phyloP scores from a whole-genome alignment of 179 eudicot genomes.

The Carnegiea gigantea region DNA sequence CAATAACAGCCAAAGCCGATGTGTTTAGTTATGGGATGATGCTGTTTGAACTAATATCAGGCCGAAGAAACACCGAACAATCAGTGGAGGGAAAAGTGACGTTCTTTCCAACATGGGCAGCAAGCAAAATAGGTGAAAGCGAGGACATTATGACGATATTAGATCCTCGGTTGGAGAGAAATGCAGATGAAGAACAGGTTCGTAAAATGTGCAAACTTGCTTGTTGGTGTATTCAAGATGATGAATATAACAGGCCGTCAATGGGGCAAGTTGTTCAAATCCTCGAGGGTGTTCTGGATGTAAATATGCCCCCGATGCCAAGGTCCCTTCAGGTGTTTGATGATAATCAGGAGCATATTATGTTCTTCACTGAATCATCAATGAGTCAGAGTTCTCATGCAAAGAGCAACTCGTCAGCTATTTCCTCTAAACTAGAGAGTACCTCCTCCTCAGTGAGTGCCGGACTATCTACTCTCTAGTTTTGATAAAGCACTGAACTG shows the following conservation, averaged over 20 bases:
- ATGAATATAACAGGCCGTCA: slow-evolving; percentile 46
- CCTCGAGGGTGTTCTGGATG: slow-evolving; percentile 59
- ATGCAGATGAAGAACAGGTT: slow-evolving; percentile 43
- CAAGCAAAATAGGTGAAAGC: slow-evolving; percentile 33
- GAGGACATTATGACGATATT: slow-evolving; percentile 39
- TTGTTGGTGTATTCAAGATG: slow-evolving; percentile 71
- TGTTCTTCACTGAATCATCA: slow-evolving; percentile 42
- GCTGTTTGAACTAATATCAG: slow-evolving; percentile 59
- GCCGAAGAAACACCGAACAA: slow-evolving; percentile 44
- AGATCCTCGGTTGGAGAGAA: slow-evolving; percentile 39
- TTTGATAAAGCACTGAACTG: neutral
- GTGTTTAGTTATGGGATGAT: slow-evolving; percentile 68
- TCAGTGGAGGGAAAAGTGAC: slow-evolving; percentile 38
- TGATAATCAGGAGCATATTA: slow-evolving; percentile 33
- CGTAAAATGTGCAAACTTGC: slow-evolving; percentile 45
- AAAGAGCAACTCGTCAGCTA: slow-evolving; percentile 6
- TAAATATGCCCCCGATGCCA: slow-evolving; percentile 58
- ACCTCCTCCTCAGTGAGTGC: neutral
- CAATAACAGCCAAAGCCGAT: slow-evolving; percentile 66
- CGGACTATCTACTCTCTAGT: neutral
- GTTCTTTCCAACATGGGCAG: slow-evolving; percentile 55
- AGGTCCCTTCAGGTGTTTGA: slow-evolving; percentile 40
- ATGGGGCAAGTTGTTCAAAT: slow-evolving; percentile 67
- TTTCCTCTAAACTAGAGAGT: neutral
- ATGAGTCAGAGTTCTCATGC: slow-evolving; percentile 27